Base-by-base conservation (phyloP, 2,329 filamentous ascomycete genomes). In the Cladophialophora exuberans region DNA sequence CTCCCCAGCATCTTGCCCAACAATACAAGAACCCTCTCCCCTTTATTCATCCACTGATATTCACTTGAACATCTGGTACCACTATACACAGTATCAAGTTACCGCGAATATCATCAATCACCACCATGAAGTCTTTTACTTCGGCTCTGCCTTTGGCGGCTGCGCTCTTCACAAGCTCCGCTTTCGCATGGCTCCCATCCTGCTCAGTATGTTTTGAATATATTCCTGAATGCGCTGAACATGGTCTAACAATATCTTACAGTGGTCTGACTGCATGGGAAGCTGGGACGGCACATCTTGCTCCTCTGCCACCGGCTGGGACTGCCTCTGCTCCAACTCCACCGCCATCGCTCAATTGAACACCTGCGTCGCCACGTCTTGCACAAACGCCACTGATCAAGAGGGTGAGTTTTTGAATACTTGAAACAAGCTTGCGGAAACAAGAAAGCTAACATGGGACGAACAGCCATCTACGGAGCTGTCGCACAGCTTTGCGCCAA, bases 401-500 rank as follows among this genome's bases (percentile, higher is more conserved):
- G 60, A 66, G 45, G 59, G 61, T 62, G 53, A 53, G 56, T 49
- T 13, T 33, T 4, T 33, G 26, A 33, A 18, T 15, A 3, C 25
- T 26, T 22, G 7, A 31, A 10, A 50, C 13, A 10, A 44, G 35
- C 36, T 18, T 7, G 26, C n/a, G 45, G 15, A 49, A 39, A 45
- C 17, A 13, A 41, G 10, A 39, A 22, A 41, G 42, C 53, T 61
- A 44, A 59, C 52, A 35, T 17, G n/a, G n/a, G 25, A 6, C 22
- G 2, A 25, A 18, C 43, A 63, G 62, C 62, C 20, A 64, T 66
- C 52, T 66, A 62, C 31, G 62, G 61, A 36, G 62, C 61, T 26
- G 53, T 66, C 31, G 64, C 64, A 17, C 64, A 66, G 48, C 54
- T 65, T 44, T 66, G 64, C 51, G 64, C 61, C 46, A 63, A 66